phyloP scores from a whole-genome alignment of 169 alveolate genomes.

The Eimeria mitis region DNA sequence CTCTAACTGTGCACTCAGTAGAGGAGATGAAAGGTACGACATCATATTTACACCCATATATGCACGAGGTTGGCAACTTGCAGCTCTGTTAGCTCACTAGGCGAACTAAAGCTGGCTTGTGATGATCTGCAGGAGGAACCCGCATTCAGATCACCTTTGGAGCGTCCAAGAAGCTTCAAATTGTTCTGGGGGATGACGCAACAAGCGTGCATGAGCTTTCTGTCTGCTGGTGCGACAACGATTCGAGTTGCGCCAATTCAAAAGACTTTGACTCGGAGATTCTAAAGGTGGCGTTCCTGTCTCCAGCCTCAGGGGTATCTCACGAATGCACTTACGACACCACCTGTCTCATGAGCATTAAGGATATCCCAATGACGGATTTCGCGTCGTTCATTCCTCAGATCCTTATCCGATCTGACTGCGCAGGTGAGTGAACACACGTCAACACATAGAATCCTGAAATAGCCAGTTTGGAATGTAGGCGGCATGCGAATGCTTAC shows the following conservation, averaged over 20 bases:
- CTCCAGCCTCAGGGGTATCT: constrained; percentile 41
- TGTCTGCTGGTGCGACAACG: constrained; percentile 76
- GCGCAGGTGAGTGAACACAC: constrained; percentile 46
- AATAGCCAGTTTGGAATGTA: neutral
- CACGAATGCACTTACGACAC: constrained; percentile 64
- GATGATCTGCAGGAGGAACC: neutral
- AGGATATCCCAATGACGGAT: neutral
- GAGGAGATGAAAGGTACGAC: constrained; percentile 1
- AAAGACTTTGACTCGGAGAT: constrained; percentile 29
- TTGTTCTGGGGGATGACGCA: neutral
- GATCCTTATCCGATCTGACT: constrained; percentile 10
- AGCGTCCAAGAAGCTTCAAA: neutral
- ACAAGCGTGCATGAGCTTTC: constrained; percentile 11
- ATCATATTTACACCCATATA: neutral
- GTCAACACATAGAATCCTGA: neutral
- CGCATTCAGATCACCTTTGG: constrained; percentile 13
- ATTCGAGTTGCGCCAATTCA: neutral
- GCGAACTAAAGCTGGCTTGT: neutral
- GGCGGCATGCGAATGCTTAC: neutral
- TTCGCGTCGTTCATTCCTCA: constrained; percentile 5
- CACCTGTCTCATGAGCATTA: constrained; percentile 35
- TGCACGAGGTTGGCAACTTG: neutral
- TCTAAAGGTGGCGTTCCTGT: neutral
- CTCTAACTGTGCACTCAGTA: constrained; percentile 9
- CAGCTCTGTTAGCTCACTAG: neutral